Evolutionary conservation across 805 yeast species (phyloP), one percentile per base, ranked within the genome.

Genomic region (Saccharomyces kudriavzevii): DNA sequence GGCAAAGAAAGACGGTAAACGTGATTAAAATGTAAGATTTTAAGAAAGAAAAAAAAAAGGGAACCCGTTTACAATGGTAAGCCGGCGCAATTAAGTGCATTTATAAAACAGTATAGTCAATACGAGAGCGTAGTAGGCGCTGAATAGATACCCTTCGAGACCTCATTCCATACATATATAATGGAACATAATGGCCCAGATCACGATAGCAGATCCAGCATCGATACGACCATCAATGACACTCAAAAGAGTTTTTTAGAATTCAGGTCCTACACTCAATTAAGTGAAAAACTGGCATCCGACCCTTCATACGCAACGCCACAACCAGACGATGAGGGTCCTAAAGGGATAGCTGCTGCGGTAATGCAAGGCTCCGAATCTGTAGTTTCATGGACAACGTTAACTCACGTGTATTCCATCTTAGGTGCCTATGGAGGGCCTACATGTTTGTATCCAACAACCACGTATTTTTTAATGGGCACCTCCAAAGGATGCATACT

Each of bases 401-500:
- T 60, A 29, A 57, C 58, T 35, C 60, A 61, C n/a, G 58, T 68
- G 2, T 66, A 64, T 54, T 59, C 67, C 0, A 52, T 56, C 9
- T 30, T 63, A n/a, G 57, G 60, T 24, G 66, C 67, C 8, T 75
- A 77, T 59, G 91, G 92, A 0, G 73, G 76, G 1, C 81, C 85
- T 0, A 71, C 79, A 0, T 65, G 74, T 26, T 60, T 82, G 13
- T 65, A 73, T 0, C 72, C 78, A 0, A 74, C 79, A 9, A 77
- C 73, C 31, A 60, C 76, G 30, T 68, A 60, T 51, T 71, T 85
- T 6, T 81, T 81, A 0, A 60, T 90, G 6, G 97, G 96, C 1
- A 90, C 97, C 0, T 61, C 77, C 0, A 78, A 77, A 50, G 96
- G 96, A 1, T 71, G 67, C 40, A 72, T 89, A 0, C 67, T 87